Evolutionary conservation across 208 protist species (phyloP).

Genomic region (Crithidia mellificae): DNA sequence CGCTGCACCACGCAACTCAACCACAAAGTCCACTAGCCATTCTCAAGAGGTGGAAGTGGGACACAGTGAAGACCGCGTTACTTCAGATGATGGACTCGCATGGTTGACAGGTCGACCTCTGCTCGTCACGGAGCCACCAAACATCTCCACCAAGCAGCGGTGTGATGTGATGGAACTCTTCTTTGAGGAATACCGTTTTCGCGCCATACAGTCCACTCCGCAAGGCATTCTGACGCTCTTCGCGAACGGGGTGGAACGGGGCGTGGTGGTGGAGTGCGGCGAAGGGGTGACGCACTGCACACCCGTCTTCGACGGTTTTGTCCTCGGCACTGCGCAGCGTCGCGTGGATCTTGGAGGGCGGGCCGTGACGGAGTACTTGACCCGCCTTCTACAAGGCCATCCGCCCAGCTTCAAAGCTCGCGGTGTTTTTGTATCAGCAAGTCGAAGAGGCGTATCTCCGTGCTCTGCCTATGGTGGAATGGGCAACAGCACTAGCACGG

Average conservation of each 20-base stretch:
- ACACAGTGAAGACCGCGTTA: too few relatives aligned
- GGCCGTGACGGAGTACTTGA: slow-evolving; percentile 96
- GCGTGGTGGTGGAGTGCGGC: slow-evolving; percentile 98
- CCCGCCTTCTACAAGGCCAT: slow-evolving; percentile 85
- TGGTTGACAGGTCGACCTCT: slow-evolving; percentile 45
- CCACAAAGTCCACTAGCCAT: too few relatives aligned
- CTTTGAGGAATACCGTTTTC: slow-evolving; percentile 97
- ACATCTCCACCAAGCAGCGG: slow-evolving; percentile 94
- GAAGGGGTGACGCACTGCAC: slow-evolving; percentile 99
- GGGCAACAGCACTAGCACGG: slow-evolving; percentile 21
- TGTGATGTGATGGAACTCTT: slow-evolving; percentile 90
- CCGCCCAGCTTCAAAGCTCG: neutral
- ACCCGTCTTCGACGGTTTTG: slow-evolving; percentile 97
- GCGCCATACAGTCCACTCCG: slow-evolving; percentile 88
- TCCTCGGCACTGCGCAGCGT: slow-evolving; percentile 56
- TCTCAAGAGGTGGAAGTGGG: too few relatives aligned
- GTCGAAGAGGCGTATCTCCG: neutral
- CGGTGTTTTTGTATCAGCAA: neutral
- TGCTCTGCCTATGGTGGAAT: too few relatives aligned
- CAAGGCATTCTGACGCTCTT: slow-evolving; percentile 96
- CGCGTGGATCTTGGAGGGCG: slow-evolving; percentile 96
- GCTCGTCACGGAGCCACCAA: slow-evolving; percentile 96
- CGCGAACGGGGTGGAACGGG: slow-evolving; percentile 94
- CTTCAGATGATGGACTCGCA: neutral
- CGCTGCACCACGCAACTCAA: too few relatives aligned